Base-by-base conservation (phyloP, 148 eudicot species). In the Heliosperma pusillum region DNA sequence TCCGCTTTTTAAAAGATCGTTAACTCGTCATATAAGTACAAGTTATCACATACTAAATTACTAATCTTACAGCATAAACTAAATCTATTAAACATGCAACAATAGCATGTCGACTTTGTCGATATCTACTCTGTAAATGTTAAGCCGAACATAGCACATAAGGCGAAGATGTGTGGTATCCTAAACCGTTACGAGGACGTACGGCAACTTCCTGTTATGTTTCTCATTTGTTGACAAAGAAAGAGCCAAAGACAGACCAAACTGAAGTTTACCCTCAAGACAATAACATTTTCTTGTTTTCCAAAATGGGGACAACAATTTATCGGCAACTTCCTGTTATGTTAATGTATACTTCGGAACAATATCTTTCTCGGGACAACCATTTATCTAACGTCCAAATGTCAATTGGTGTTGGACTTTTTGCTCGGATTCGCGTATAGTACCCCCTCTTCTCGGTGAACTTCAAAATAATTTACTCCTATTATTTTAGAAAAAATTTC, bases 321-420 rank as follows among this genome's bases (percentile, higher is more conserved):
- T 62, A 70, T 25, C n/a, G n/a, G n/a, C n/a, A n/a, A 40, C 64
- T 62, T 45, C 30, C 47, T 52, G 63, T 78, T 70, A 71, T 75
- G 71, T 63, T 17, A 78, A 40, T 50, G 71, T 76, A 64, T 71
- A 64, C 64, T 11, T n/a, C 56, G 10, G 40, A 50, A 63, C 80
- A 72, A 72, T 64, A 78, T 78, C 80, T 78, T 78, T 72, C 76
- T 78, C 24, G 80, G 80, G 72, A 78, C 71, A 64, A 15, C 15
- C 70, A 64, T n/a, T 69, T 69, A 19, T 40, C 44, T 40, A 58
- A 40, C 47, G 42, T 40, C 7, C 3, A 3, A 3, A 40, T 40
- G 4, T n/a, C 3, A 40, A 40, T 40, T 40, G 4, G 3, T 40
- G 44, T 40, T 40, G 3, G 44, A 40, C 44, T 40, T 3, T 40